phyloP scores from a whole-genome alignment of 805 yeast genomes.

The Lipomyces spencermartinsiae region DNA sequence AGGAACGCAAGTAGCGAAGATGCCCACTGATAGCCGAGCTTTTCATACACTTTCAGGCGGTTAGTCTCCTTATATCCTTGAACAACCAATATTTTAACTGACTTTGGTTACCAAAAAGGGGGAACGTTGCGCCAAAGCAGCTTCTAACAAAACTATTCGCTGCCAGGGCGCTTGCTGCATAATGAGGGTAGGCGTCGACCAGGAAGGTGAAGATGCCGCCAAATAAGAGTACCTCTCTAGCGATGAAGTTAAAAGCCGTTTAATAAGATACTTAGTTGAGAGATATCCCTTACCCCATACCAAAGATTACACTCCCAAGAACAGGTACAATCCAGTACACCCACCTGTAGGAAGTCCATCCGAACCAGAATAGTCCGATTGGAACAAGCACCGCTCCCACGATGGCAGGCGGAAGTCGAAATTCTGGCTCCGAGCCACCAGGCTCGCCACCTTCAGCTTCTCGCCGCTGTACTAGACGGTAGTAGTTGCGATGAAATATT shows the following conservation, averaged over 20 bases:
- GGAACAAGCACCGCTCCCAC: conserved; percentile 50
- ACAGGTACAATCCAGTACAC: conserved; percentile 63
- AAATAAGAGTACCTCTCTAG: conserved; percentile 33
- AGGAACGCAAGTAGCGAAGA: conserved; percentile 27
- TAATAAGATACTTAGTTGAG: conserved; percentile 54
- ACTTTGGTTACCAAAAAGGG: conserved; percentile 54
- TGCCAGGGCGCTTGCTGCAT: conserved; percentile 70
- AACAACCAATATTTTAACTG: conserved; percentile 44
- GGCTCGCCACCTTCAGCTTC: conserved; percentile 42
- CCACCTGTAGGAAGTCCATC: conserved; percentile 60
- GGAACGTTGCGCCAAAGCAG: conserved; percentile 65
- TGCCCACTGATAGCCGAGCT: conserved; percentile 73
- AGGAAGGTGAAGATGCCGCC: conserved; percentile 61
- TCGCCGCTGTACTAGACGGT: conserved; percentile 48
- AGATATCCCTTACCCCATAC: conserved; percentile 54
- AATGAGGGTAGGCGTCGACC: conserved; percentile 63
- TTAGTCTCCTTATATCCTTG: not conserved
- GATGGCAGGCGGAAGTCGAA: conserved; percentile 62
- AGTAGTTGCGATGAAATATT: conserved; percentile 57
- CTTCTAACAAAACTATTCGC: conserved; percentile 67
- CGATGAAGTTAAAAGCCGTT: conserved; percentile 56
- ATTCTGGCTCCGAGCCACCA: conserved; percentile 47
- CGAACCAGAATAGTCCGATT: conserved; percentile 63
- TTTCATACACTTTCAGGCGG: conserved; percentile 51
- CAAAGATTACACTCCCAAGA: conserved; percentile 59